Conservation (phyloP, 1,284 basidiomycete genomes). For the Lignosus rhinocerotis region DNA sequence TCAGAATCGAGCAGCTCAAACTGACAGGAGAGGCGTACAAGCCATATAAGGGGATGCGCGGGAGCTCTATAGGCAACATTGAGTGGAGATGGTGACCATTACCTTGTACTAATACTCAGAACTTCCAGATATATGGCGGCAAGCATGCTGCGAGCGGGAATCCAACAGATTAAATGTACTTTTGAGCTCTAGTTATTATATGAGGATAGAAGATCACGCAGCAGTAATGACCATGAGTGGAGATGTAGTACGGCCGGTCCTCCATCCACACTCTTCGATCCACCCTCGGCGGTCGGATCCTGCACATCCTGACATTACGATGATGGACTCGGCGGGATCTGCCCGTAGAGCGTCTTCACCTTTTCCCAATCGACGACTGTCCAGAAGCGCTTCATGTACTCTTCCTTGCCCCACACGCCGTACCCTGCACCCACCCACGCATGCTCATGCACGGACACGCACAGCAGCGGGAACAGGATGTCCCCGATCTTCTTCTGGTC, state of each 20-base stretch:
- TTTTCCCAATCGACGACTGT: slow-evolving; percentile 84
- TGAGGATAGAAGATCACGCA: slow-evolving; percentile 13
- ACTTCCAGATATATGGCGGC: background rate
- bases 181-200: slow-evolving; percentile 24
- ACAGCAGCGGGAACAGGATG: slow-evolving; percentile 77
- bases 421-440: slow-evolving; percentile 88
- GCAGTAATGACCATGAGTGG: slow-evolving; percentile 3
- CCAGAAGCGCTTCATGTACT: slow-evolving; percentile 91
- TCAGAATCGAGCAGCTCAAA: slow-evolving; percentile 86
- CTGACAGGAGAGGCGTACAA: slow-evolving; percentile 84
- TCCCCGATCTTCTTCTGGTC: slow-evolving; percentile 42
- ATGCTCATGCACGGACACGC: slow-evolving; percentile 87
- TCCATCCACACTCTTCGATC: background rate
- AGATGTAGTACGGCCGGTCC: background rate
- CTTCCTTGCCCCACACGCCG: slow-evolving; percentile 93
- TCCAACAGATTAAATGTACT: slow-evolving; percentile 16
- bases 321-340: background rate
- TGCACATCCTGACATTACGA: background rate
- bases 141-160: background rate
- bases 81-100: slow-evolving; percentile 70
- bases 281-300: background rate
- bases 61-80: slow-evolving; percentile 57
- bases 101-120: background rate
- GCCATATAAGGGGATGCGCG: slow-evolving; percentile 66
- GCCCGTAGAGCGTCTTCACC: slow-evolving; percentile 44